Percentiles rank a stretch among this genome's conserved stretches.
phyloP scores from a whole-genome alignment of 305 asterid species.

The Euphrasia arctica region DNA sequence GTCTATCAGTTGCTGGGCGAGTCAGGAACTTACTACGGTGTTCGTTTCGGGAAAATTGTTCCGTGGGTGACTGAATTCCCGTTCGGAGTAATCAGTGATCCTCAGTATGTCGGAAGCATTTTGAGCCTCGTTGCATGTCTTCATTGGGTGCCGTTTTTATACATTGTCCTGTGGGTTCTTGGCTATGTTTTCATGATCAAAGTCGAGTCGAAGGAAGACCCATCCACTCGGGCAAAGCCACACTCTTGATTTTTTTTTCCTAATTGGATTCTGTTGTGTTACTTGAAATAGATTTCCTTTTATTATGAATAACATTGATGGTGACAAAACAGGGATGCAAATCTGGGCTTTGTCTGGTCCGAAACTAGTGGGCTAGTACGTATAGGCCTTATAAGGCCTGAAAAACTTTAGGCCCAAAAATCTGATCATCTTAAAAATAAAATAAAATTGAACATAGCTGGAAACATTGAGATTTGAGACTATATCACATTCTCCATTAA shows the following conservation, averaged over 20 bases:
- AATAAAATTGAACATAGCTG: too few relatives aligned
- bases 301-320: too few relatives aligned
- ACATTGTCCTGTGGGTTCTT: slow-evolving; percentile 58
- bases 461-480: too few relatives aligned
- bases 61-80: slow-evolving; percentile 89
- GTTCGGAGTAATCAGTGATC: slow-evolving; percentile 81
- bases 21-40: slow-evolving; percentile 86
- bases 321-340: too few relatives aligned
- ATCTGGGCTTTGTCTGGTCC: too few relatives aligned
- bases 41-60: slow-evolving; percentile 77
- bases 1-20: slow-evolving; percentile 92
- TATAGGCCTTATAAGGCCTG: too few relatives aligned
- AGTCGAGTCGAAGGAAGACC: slow-evolving; percentile 76
- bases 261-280: too few relatives aligned
- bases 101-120: slow-evolving; percentile 89
- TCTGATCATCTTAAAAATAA: too few relatives aligned
- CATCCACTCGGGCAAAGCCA: slow-evolving; percentile 68
- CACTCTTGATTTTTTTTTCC: slow-evolving; percentile 29
- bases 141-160: slow-evolving; percentile 60
- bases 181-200: slow-evolving; percentile 69
- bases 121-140: slow-evolving; percentile 77
- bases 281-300: too few relatives aligned
- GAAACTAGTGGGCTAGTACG: too few relatives aligned
- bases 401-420: too few relatives aligned
- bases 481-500: too few relatives aligned